Percentiles rank a stretch among this genome's conserved stretches.
phyloP scores from a whole-genome alignment of 2,329 filamentous ascomycete genomes.

The Chaetomiaceae sp. region DNA sequence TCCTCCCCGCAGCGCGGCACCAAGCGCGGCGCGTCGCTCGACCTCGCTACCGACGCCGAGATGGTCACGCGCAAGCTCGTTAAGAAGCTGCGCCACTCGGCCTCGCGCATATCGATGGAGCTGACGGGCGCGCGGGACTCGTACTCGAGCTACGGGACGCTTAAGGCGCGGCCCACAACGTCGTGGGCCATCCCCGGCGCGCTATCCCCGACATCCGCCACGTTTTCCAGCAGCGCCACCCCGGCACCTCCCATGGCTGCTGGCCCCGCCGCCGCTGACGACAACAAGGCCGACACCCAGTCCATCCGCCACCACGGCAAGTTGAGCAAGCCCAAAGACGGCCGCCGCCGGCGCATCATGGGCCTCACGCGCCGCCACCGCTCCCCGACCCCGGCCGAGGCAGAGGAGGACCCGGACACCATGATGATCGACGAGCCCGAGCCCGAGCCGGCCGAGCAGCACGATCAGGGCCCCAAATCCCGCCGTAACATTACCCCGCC shows the following conservation, averaged over 20 bases:
- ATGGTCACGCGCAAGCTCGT: conserved; percentile 35
- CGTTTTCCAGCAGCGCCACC: conserved; percentile 2
- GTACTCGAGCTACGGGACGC: not conserved
- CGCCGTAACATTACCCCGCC: conserved; percentile 9
- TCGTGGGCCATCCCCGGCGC: conserved; percentile 8
- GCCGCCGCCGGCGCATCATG: conserved; percentile 10
- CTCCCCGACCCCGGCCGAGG: not conserved
- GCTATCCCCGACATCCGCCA: conserved; percentile 5
- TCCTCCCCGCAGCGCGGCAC: conserved; percentile 39
- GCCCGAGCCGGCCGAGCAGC: not conserved
- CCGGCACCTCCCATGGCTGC: not conserved
- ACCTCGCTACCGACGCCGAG: conserved; percentile 24
- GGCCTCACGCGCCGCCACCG: conserved; percentile 4
- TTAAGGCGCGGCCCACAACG: conserved; percentile 17
- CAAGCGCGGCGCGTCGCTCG: conserved; percentile 39
- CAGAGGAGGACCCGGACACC: conserved; percentile 12
- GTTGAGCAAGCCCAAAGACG: conserved; percentile 16
- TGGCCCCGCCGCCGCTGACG: not conserved
- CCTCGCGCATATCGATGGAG: conserved; percentile 41
- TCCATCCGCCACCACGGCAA: conserved; percentile 9
- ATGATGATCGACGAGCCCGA: conserved; percentile 19
- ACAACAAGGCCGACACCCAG: not conserved
- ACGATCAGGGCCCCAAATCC: not conserved
- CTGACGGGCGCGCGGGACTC: conserved; percentile 19
- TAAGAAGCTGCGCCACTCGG: conserved; percentile 51